Conservation (phyloP, 75 land plant genomes). For the Pinus taeda region DNA sequence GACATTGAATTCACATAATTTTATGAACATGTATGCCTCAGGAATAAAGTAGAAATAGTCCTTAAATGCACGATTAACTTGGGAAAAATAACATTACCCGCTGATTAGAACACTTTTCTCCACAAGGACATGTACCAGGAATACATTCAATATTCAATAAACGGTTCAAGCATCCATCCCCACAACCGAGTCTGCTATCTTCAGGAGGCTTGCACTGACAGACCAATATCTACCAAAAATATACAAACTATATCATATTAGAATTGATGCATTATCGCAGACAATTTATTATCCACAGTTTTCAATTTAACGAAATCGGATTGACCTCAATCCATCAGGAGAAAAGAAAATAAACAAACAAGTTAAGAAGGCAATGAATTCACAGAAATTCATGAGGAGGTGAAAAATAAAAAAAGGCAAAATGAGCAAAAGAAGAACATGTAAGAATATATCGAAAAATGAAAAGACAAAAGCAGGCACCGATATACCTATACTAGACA, state of each 20-base stretch:
- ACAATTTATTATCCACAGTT: neutral
- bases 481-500: neutral
- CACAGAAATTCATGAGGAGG: neutral
- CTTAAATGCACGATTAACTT: neutral
- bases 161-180: conserved; percentile 44
- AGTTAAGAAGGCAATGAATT: neutral
- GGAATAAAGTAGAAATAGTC: neutral
- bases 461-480: neutral
- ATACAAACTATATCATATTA: neutral
- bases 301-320: neutral
- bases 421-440: neutral
- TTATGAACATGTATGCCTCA: neutral
- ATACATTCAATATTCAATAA: conserved; percentile 40
- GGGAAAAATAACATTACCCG: conserved; percentile 22
- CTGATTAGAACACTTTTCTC: conserved; percentile 41
- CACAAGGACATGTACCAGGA: conserved; percentile 46
- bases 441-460: neutral
- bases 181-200: conserved; percentile 34
- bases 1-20: neutral
- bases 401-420: neutral
- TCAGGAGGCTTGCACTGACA: conserved; percentile 40
- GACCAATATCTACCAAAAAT: conserved; percentile 28
- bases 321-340: neutral
- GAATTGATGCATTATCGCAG: neutral
- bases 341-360: neutral